Evolutionary conservation across 73 alveolate genomes (phyloP), one percentile per base, ranked within the genome.

Genomic region (Uronychia setigera): DNA sequence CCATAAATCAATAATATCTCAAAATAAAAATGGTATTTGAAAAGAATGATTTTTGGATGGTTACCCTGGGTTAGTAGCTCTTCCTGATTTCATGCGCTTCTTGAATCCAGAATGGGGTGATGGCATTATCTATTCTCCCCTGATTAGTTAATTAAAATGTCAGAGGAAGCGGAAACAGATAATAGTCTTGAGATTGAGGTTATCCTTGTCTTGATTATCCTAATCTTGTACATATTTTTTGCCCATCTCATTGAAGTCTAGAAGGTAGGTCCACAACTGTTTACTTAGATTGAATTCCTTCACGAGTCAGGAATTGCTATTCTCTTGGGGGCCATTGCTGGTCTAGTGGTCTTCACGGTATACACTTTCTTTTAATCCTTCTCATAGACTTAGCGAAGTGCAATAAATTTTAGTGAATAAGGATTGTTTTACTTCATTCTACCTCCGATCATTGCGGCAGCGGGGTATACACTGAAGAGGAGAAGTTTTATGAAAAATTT

Each of bases 221-320:
- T 80, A 0, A 29, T 80, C 33, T 74, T 84, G 1, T 87, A 87
- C 58, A 81, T 80, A 0, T 57, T 87, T 26, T 75, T 81, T 29
- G 80, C 89, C 1, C 93, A 87, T 67, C 60, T 74, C 59, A 80
- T 87, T 29, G 80, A 78, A 32, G 35, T 35, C 26, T 11, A 85
- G 11, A 80, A 87, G 81, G 93, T n/a, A n/a, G n/a, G n/a, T n/a
- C n/a, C n/a, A n/a, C n/a, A n/a, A n/a, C n/a, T n/a, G n/a, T n/a
- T n/a, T n/a, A n/a, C n/a, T n/a, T n/a, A n/a, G n/a, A n/a, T 87
- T 80, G 81, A 35, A 27, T 79, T 86, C 84, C 77, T 90, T 26
- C 97, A 93, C 79, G 97, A 93, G 76, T 90, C 96, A 76, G 93
- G 96, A 32, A 88, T 93, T 0, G 93, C 95, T 32, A 87, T 93